These are phyloP conservation scores for Phytopythium chamaehyphon DNA, from an alignment of 352 stramenopile genomes.

Conservation along the genomic window DNA sequence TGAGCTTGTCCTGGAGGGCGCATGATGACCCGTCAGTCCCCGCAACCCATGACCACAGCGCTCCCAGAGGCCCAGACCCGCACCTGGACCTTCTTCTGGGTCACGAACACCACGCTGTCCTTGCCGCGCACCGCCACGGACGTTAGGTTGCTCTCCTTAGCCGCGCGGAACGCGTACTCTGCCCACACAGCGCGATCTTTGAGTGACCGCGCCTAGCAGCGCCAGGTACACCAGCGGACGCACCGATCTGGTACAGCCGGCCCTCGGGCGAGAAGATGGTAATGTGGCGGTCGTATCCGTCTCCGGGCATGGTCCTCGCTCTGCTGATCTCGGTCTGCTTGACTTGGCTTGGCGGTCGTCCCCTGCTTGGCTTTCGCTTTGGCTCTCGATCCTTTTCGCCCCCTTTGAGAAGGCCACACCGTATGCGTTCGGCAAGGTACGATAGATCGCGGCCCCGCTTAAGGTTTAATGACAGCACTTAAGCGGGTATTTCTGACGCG, in stretches of 20 bases:
- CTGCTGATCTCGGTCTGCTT: no score
- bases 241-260: slow-evolving; percentile 97
- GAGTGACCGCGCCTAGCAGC: not conserved
- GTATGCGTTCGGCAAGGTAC: not conserved
- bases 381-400: slow-evolving; percentile 4
- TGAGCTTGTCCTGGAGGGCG: slow-evolving; percentile 82
- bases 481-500: not conserved
- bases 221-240: slow-evolving; percentile 5
- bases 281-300: slow-evolving; percentile 92
- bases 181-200: not conserved
- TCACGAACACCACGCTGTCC: slow-evolving; percentile 94
- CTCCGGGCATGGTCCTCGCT: slow-evolving; percentile 71
- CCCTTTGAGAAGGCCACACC: not conserved
- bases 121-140: slow-evolving; percentile 94
- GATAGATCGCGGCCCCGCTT: not conserved
- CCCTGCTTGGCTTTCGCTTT: slow-evolving; percentile 4
- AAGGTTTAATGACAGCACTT: not conserved
- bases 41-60: not conserved
- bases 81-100: slow-evolving; percentile 98
- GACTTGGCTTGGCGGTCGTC: not conserved
- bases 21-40: not conserved
- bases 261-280: slow-evolving; percentile 99
- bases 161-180: slow-evolving; percentile 99
- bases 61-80: not conserved
- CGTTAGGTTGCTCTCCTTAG: slow-evolving; percentile 91